These are phyloP conservation scores for Komagataella phaffii DNA, from an alignment of 805 yeast genomes.

Conservation along the genomic window DNA sequence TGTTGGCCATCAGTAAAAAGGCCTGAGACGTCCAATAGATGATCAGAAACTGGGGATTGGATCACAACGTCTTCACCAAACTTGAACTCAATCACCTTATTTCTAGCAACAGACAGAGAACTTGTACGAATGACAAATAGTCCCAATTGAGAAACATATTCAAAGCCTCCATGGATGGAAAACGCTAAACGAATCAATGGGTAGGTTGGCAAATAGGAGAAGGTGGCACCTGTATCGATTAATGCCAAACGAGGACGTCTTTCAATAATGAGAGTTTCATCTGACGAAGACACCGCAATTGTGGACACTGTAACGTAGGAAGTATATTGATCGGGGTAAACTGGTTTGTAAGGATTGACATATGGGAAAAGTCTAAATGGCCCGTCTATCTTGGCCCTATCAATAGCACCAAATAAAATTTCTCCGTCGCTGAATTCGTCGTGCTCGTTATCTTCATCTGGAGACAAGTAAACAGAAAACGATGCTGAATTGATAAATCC, in stretches of 20 bases:
- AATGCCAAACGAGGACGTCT: background rate
- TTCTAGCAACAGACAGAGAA: background rate
- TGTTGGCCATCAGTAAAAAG: background rate
- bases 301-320: background rate
- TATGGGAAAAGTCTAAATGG: background rate
- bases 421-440: constrained; percentile 25
- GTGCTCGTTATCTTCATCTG: constrained; percentile 10
- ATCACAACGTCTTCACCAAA: background rate
- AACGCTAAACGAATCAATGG: background rate
- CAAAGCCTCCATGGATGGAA: background rate
- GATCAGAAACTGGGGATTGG: background rate
- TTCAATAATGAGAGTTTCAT: background rate
- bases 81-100: background rate
- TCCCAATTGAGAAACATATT: background rate
- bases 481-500: constrained; percentile 43
- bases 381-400: constrained; percentile 29
- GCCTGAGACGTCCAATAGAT: background rate
- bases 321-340: background rate
- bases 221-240: constrained; percentile 1
- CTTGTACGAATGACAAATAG: background rate
- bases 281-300: background rate
- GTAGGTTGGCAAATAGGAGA: background rate
- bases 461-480: constrained; percentile 51
- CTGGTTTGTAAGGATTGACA: background rate
- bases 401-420: constrained; percentile 62